phyloP scores from a whole-genome alignment of 2,329 filamentous ascomycete genomes.

The Zarea fungicola region DNA sequence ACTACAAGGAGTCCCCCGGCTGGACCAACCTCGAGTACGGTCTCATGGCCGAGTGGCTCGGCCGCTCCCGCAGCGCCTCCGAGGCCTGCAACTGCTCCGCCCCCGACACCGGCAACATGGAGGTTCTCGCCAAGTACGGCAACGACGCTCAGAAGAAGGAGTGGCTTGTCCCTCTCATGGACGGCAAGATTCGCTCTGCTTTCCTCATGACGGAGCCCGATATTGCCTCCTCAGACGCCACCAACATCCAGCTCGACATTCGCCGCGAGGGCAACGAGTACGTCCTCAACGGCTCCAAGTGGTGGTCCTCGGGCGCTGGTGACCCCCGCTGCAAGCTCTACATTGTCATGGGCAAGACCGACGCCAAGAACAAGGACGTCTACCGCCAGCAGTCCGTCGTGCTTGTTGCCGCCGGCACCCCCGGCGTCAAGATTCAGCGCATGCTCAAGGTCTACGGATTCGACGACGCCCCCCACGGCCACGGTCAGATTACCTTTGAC shows the following conservation, averaged over 20 bases:
- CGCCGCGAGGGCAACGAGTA: slow-evolving; percentile 79
- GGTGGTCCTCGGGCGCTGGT: slow-evolving; percentile 96
- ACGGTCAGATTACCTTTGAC: slow-evolving; percentile 85
- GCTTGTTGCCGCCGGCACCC: slow-evolving; percentile 73
- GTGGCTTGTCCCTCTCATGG: slow-evolving; percentile 77
- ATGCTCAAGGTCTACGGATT: slow-evolving; percentile 95
- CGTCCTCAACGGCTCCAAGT: slow-evolving; percentile 94
- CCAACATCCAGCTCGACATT: slow-evolving; percentile 84
- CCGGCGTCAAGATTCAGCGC: slow-evolving; percentile 86
- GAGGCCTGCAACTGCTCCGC: slow-evolving; percentile 88
- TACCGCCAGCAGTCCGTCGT: slow-evolving; percentile 94
- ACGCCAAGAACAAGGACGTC: slow-evolving; percentile 65
- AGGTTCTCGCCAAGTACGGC: slow-evolving; percentile 87
- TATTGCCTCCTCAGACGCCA: slow-evolving; percentile 84
- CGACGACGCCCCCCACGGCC: slow-evolving; percentile 96
- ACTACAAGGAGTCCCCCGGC: slow-evolving; percentile 92
- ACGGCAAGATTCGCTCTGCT: slow-evolving; percentile 80
- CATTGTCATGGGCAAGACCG: slow-evolving; percentile 93
- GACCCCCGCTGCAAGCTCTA: slow-evolving; percentile 91
- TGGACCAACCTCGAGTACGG: slow-evolving; percentile 96
- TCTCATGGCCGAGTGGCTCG: slow-evolving; percentile 93
- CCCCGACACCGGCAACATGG: slow-evolving; percentile 94
- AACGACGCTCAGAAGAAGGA: slow-evolving; percentile 76
- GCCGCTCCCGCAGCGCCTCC: slow-evolving; percentile 75
- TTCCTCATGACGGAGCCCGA: slow-evolving; percentile 94